Evolutionary conservation across 768 basidiomycete genomes (phyloP), one percentile per base, ranked within the genome.

Genomic region (Neoboletus subvelutipes): DNA sequence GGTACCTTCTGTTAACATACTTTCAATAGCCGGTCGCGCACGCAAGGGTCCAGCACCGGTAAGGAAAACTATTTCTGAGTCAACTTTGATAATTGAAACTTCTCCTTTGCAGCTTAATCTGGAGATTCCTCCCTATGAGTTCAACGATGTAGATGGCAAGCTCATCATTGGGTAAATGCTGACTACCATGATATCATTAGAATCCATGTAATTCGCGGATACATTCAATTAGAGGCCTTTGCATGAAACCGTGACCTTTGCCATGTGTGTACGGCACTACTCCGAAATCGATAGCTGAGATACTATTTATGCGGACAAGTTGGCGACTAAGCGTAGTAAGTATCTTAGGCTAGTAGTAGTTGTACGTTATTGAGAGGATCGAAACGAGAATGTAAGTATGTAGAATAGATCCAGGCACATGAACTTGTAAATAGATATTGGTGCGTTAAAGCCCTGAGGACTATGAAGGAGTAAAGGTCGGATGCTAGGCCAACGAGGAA

Each of bases 41-140:
- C 90, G 96, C 73, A 92, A 94, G 73, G 96, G 96, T 45, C 96
- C 96, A 67, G 96, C 96, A 72, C 96, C 96, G 63, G 89, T 92
- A 75, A 79, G 88, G 76, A 33, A 40, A 54, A 6, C 26, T 9
- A 28, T 39, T 26, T 31, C 20, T 36, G 31, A 12, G 24, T 43
- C n/a, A 12, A 43, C 37, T 11, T n/a, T 34, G 54, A 52, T 54
- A 47, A 54, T 53, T 60, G 4, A 66, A 49, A 52, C 47, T 46
- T 54, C 34, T 52, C 45, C 57, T 33, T 58, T 58, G 6, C 54
- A 92, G 88, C 84, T 95, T 65, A 99, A 99, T 78, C 83, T 98
- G 61, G 96, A 98, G 74, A 82, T 99, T 56, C 95, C 95, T 58
- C 80, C 80, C 52, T 87, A 97, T 72, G 86, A 88, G 63, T 87